phyloP scores from a whole-genome alignment of 805 yeast genomes.

The Tetrapisispora namnaoensis region DNA sequence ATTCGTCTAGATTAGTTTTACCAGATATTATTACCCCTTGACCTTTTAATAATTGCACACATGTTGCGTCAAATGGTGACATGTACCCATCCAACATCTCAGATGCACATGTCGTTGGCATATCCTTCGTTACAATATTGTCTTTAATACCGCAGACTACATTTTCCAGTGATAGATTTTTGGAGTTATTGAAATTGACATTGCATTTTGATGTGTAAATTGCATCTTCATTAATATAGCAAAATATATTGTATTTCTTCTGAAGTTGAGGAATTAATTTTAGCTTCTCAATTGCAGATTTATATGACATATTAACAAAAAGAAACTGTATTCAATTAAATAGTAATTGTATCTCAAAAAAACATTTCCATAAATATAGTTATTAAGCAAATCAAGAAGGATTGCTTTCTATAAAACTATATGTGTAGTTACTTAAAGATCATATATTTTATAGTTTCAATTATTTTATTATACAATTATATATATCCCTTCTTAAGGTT shows the following conservation, averaged over 20 bases:
- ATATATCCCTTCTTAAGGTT: too few species aligned
- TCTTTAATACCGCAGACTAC: constrained; percentile 54
- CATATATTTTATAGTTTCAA: too few species aligned
- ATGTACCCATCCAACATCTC: constrained; percentile 44
- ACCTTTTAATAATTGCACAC: constrained; percentile 41
- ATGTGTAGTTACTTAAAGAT: too few species aligned
- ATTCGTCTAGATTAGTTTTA: constrained; percentile 89
- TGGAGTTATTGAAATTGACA: neutral
- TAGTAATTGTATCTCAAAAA: neutral
- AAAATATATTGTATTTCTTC: constrained; percentile 32
- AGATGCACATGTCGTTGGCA: constrained; percentile 77
- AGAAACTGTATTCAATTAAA: neutral
- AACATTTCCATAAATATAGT: neutral
- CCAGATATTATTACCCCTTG: constrained; percentile 55
- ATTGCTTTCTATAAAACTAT: too few species aligned
- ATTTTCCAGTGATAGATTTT: neutral
- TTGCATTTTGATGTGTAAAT: constrained; percentile 1
- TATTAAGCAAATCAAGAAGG: too few species aligned
- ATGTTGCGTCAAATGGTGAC: constrained; percentile 81
- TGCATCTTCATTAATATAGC: constrained; percentile 27
- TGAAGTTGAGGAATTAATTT: constrained; percentile 14
- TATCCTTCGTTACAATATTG: constrained; percentile 57
- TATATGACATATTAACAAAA: constrained; percentile 2
- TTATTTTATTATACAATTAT: too few species aligned
- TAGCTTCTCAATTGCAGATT: constrained; percentile 9